Conservation (phyloP, 441 rosid genomes). For the Capsella rubella region DNA sequence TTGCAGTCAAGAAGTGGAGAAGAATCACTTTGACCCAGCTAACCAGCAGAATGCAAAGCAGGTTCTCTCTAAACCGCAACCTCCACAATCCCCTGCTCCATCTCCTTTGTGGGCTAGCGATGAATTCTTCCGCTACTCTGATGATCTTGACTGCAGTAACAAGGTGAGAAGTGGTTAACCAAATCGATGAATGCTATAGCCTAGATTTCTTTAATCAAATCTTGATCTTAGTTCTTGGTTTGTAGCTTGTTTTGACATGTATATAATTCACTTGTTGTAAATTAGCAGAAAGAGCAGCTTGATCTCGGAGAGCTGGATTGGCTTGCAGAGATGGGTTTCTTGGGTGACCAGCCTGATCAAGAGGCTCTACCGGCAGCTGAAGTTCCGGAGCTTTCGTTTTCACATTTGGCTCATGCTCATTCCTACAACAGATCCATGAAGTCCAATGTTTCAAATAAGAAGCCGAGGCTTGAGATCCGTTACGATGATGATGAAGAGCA, state of each 20-base stretch:
- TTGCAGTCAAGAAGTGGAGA: conserved; percentile 60
- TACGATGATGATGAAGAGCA: conserved; percentile 64
- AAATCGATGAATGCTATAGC: background rate
- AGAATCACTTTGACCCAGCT: conserved; percentile 68
- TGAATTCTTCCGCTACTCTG: conserved; percentile 74
- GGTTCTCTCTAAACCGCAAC: conserved; percentile 49
- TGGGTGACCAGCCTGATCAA: conserved; percentile 66
- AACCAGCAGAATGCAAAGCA: conserved; percentile 57
- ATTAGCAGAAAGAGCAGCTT: conserved; percentile 67
- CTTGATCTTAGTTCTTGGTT: background rate
- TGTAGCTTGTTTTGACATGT: conserved; percentile 25
- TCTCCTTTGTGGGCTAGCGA: conserved; percentile 77
- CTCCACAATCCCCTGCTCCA: conserved; percentile 50
- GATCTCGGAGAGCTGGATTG: conserved; percentile 86
- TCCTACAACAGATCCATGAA: conserved; percentile 56
- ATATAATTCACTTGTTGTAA: background rate
- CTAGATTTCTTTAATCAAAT: too few species aligned
- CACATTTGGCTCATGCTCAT: conserved; percentile 46
- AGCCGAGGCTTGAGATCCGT: conserved; percentile 68
- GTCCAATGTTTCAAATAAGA: conserved; percentile 68
- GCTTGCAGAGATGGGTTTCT: conserved; percentile 80
- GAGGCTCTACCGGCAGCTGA: conserved; percentile 83
- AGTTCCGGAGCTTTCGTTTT: conserved; percentile 82
- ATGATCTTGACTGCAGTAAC: conserved; percentile 67
- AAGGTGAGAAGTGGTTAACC: conserved; percentile 62